Conservation (phyloP, 306 rosid genomes). For the Cucurbita ficifolia region DNA sequence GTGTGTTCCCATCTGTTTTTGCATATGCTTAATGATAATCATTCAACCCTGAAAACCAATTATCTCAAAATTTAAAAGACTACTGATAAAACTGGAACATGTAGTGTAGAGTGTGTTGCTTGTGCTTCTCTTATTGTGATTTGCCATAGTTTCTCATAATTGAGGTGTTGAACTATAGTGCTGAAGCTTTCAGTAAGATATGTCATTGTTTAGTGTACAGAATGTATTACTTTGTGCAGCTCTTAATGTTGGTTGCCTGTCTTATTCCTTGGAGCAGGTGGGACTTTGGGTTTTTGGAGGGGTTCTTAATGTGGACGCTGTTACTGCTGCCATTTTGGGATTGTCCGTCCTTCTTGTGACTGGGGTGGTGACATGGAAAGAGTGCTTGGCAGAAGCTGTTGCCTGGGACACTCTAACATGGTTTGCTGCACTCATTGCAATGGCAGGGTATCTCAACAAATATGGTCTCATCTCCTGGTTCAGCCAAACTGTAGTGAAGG, state of each 20-base stretch:
- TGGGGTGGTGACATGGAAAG: constrained; percentile 98
- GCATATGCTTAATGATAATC: neutral
- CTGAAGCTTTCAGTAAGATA: neutral
- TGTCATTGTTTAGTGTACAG: neutral
- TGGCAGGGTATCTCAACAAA: constrained; percentile 99
- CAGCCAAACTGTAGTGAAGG: constrained; percentile 91
- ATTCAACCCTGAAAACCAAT: neutral
- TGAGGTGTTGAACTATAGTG: neutral
- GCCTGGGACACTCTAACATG: constrained; percentile 99
- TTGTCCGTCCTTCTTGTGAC: constrained; percentile 73
- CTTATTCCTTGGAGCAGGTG: constrained; percentile 34
- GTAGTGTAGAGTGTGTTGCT: neutral
- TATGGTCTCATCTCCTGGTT: constrained; percentile 98
- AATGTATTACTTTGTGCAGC: neutral
- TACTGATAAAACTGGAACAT: neutral
- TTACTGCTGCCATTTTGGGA: constrained; percentile 91
- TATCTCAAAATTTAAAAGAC: neutral
- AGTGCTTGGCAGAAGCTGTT: constrained; percentile 89
- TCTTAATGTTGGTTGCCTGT: neutral
- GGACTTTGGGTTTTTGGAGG: constrained; percentile 98
- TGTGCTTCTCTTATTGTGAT: neutral
- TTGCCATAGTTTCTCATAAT: neutral
- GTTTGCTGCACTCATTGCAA: constrained; percentile 99
- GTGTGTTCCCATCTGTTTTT: neutral
- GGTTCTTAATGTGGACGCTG: constrained; percentile 62